Conservation (phyloP, 805 yeast species). For the Pichia cephalocereana region DNA sequence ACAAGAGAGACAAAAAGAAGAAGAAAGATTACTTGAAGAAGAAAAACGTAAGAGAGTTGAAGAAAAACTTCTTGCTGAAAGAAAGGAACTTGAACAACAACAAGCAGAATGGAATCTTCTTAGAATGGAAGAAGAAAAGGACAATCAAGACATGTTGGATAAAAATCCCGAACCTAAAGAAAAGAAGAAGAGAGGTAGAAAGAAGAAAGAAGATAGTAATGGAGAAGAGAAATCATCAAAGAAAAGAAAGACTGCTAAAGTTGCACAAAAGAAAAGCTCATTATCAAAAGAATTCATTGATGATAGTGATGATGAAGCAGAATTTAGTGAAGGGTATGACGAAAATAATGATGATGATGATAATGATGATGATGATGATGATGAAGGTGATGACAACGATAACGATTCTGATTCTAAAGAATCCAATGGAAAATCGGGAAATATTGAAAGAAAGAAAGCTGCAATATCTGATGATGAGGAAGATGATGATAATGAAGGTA, state of each 20-base stretch:
- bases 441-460: slow-evolving; percentile 16
- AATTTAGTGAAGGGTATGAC: slow-evolving; percentile 15
- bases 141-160: slow-evolving; percentile 26
- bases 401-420: slow-evolving; percentile 3
- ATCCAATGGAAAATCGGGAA: slow-evolving; percentile 14
- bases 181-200: slow-evolving; percentile 22
- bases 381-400: background rate
- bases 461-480: slow-evolving; percentile 15
- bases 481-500: slow-evolving; percentile 10
- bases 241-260: slow-evolving; percentile 8
- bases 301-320: slow-evolving; percentile 26
- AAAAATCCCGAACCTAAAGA: slow-evolving; percentile 25
- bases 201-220: slow-evolving; percentile 18
- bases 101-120: slow-evolving; percentile 45
- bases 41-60: slow-evolving; percentile 38
- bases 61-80: slow-evolving; percentile 35
- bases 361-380: slow-evolving; percentile 4
- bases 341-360: slow-evolving; percentile 8
- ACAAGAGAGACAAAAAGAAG: slow-evolving; percentile 39
- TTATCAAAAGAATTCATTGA: slow-evolving; percentile 23
- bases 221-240: slow-evolving; percentile 5
- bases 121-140: slow-evolving; percentile 27
- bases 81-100: slow-evolving; percentile 43
- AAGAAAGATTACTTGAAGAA: slow-evolving; percentile 35
- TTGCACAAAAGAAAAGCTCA: slow-evolving; percentile 15